These are phyloP conservation scores for Jasminum sambac DNA, from an alignment of 257 asterid species.

Conservation along the genomic window DNA sequence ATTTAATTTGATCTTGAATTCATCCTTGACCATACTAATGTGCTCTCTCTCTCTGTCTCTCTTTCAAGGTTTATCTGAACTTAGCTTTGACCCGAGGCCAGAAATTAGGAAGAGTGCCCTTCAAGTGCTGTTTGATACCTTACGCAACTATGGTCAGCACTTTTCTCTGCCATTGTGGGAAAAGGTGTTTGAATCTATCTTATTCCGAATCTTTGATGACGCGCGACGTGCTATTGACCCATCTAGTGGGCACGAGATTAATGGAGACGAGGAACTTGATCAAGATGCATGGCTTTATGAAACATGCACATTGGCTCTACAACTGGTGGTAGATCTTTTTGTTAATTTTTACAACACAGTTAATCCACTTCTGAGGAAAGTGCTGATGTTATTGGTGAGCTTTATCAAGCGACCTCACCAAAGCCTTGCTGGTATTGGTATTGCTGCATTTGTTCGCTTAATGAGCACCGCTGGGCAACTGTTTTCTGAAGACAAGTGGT, in stretches of 20 bases:
- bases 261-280: constrained; percentile 75
- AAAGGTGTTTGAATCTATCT: constrained; percentile 94
- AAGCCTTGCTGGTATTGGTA: constrained; percentile 97
- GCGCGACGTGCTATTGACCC: constrained; percentile 93
- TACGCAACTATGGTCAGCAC: constrained; percentile 93
- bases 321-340: constrained; percentile 94
- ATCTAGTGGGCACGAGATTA: constrained; percentile 53
- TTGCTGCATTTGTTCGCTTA: constrained; percentile 98
- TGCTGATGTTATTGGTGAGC: constrained; percentile 75
- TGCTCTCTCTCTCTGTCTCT: constrained; percentile 24
- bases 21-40: constrained; percentile 11
- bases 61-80: constrained; percentile 84
- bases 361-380: constrained; percentile 87
- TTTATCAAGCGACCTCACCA: constrained; percentile 97
- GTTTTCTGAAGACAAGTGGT: constrained; percentile 93
- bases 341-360: constrained; percentile 91
- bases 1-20: neutral
- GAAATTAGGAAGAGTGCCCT: constrained; percentile 93
- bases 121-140: constrained; percentile 87
- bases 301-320: constrained; percentile 97
- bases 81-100: constrained; percentile 94
- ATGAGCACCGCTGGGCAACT: constrained; percentile 95
- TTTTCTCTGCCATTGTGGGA: constrained; percentile 94
- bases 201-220: constrained; percentile 89
- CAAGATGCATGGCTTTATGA: constrained; percentile 98